phyloP scores from a whole-genome alignment of 768 basidiomycete species.

The Lactifluus subvellereus region DNA sequence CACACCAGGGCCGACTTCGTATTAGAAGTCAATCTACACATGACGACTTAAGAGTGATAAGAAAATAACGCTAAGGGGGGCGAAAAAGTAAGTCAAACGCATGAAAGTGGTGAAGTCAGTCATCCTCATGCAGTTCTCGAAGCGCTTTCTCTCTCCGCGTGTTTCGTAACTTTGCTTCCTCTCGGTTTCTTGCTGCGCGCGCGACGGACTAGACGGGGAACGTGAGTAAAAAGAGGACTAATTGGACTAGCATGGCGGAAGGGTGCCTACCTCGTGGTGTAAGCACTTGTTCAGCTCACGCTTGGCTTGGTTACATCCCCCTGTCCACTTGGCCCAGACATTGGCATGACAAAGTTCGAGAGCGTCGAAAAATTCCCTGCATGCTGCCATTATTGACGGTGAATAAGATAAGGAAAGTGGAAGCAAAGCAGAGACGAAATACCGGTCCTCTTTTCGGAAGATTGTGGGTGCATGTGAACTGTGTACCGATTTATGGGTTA shows the following conservation, averaged over 20 bases:
- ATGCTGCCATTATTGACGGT: slow-evolving; percentile 38
- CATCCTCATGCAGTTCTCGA: slow-evolving; percentile 52
- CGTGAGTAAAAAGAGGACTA: slow-evolving; percentile 7
- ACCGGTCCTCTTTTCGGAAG: slow-evolving; percentile 49
- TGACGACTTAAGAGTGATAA: neutral
- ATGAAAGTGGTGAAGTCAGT: slow-evolving; percentile 24
- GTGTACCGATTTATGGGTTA: slow-evolving; percentile 5
- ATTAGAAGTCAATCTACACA: neutral
- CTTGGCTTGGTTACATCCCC: slow-evolving; percentile 66
- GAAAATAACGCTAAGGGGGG: neutral
- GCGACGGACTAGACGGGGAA: slow-evolving; percentile 43
- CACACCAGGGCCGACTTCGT: neutral
- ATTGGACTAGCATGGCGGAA: neutral
- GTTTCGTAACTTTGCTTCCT: slow-evolving; percentile 50
- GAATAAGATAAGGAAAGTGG: neutral
- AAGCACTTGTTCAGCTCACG: slow-evolving; percentile 64
- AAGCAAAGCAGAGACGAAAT: slow-evolving; percentile 23
- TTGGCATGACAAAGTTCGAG: slow-evolving; percentile 64
- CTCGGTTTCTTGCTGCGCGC: slow-evolving; percentile 55
- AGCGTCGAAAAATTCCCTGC: slow-evolving; percentile 72
- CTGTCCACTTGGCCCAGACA: slow-evolving; percentile 59
- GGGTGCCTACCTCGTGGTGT: slow-evolving; percentile 53
- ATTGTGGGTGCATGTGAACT: slow-evolving; percentile 58
- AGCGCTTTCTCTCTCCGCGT: slow-evolving; percentile 51
- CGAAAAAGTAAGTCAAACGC: neutral